Evolutionary conservation across 2,329 filamentous ascomycete species (phyloP).

Genomic region (Fusarium concolor): DNA sequence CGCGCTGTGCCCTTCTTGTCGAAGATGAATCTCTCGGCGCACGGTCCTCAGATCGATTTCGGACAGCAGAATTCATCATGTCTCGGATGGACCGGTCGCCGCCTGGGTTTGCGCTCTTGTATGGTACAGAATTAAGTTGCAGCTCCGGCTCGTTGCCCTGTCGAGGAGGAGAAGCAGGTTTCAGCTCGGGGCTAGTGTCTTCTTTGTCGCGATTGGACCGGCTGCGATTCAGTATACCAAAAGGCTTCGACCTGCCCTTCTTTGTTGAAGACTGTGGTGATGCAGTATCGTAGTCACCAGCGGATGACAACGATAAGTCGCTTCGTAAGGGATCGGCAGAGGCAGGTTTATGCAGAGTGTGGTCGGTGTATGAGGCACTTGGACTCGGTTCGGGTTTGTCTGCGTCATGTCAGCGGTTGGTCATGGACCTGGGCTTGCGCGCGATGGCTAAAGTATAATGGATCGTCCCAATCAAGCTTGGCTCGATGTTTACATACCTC

Average conservation of each 20-base stretch:
- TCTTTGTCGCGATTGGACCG: slow-evolving; percentile 66
- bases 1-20: slow-evolving; percentile 58
- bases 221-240: slow-evolving; percentile 63
- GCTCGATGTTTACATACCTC: slow-evolving; percentile 50
- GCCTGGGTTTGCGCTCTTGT: slow-evolving; percentile 72
- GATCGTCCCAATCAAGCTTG: slow-evolving; percentile 26
- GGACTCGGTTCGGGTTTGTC: slow-evolving; percentile 39
- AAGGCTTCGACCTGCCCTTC: slow-evolving; percentile 66
- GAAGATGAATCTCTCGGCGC: slow-evolving; percentile 57
- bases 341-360: slow-evolving; percentile 54
- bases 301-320: slow-evolving; percentile 63
- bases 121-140: slow-evolving; percentile 49
- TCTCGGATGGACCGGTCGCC: slow-evolving; percentile 76
- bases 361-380: slow-evolving; percentile 44
- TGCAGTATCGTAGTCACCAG: slow-evolving; percentile 59
- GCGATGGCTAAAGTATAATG: slow-evolving; percentile 35
- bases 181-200: slow-evolving; percentile 54
- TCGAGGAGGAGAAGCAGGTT: slow-evolving; percentile 41
- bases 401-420: slow-evolving; percentile 40
- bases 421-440: slow-evolving; percentile 19
- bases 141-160: slow-evolving; percentile 45
- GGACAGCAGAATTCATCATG: slow-evolving; percentile 72
- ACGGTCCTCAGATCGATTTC: slow-evolving; percentile 81
- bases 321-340: slow-evolving; percentile 61
- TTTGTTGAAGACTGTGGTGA: slow-evolving; percentile 53